Evolutionary conservation across 208 protist genomes (phyloP), one percentile per base, ranked within the genome.

Genomic region (Crithidia mellificae): DNA sequence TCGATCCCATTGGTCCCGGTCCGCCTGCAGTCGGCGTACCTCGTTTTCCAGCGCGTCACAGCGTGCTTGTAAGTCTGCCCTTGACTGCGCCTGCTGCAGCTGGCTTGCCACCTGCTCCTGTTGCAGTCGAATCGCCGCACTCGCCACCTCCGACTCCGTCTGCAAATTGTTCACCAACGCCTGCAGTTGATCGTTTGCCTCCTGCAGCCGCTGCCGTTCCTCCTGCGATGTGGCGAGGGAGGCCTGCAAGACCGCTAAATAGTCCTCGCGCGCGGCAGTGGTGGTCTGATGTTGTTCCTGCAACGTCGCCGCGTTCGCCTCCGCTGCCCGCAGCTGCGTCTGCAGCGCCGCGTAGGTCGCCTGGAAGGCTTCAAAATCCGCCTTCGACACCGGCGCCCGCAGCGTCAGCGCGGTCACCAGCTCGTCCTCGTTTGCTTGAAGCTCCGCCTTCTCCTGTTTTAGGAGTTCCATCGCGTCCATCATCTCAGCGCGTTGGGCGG

Each of bases 91-190:
- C 49, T 15, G 36, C 27, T n/a, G 71, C 66, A 2, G n/a, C n/a
- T n/a, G n/a, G n/a, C n/a, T n/a, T n/a, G n/a, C n/a, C n/a, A 81
- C 55, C 62, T 81, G 70, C 19, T 71, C 32, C 47, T 78, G 71
- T 4, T 63, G 68, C 29, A 76, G 46, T n/a, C 55, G 58, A 30
- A 63, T 72, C 2, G 69, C 63, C 30, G 39, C 22, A 2, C 46
- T 64, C n/a, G 68, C 65, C 25, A 76, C 64, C 30, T 72, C 25
- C 36, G 72, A 27, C 75, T 80, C 75, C 27, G 39, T 43, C 17
- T 68, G 51, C 24, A 76, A 54, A 46, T 74, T 55, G 12, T 68
- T 14, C 20, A 38, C 57, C n/a, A 76, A 59, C 1, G 38, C 6
- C 52, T 72, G 57, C 49, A 77, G 52, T 46, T 74, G 50, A 9